Evolutionary conservation across 306 rosid genomes (phyloP), one percentile per base, ranked within the genome.

Genomic region (Castanopsis chinensis): DNA sequence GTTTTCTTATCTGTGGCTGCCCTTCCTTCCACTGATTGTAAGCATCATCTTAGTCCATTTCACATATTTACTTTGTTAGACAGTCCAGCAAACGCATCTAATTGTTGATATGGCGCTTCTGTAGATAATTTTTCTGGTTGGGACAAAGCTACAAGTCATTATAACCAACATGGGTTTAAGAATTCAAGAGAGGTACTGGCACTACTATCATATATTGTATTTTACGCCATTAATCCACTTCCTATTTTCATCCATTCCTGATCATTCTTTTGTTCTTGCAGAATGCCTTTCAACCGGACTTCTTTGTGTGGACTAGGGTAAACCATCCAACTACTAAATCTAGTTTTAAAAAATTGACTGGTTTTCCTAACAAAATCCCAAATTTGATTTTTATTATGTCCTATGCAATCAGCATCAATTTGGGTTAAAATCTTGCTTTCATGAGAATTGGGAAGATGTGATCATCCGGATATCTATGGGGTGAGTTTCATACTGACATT

Each of bases 251-350:
- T 41, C 49, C 49, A 41, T 41, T 8, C 11, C 1, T 76, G 9
- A 52, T 49, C 18, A 71, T 72, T 23, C 11, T 17, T 41, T 28
- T 0, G 14, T 23, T 73, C 13, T 17, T 74, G 82, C 95, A 93
- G 93, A 94, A 94, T 80, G 91, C 97, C 59, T 94, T 94, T 76
- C 92, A 94, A 80, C 90, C 92, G 4, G 97, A 96, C 56, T 92
- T 92, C 84, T 84, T 92, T 71, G 73, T 90, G 14, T 94, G 98
- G 98, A 84, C 91, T 74, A 76, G 85, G 86, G 98, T 91, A 90
- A 74, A 41, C 8, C 49, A 41, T 41, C 11, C 49, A 41, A 2
- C 49, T 41, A 5, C 49, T 41, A 41, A 41, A 1, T 41, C 49
- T 41, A 5, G 11, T 5, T 41, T 41, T 41, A 0, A 41, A 41